Evolutionary conservation across 176 grass and related monocot genomes (phyloP), one percentile per base, ranked within the genome.

Genomic region (Rhynchospora tenuis): DNA sequence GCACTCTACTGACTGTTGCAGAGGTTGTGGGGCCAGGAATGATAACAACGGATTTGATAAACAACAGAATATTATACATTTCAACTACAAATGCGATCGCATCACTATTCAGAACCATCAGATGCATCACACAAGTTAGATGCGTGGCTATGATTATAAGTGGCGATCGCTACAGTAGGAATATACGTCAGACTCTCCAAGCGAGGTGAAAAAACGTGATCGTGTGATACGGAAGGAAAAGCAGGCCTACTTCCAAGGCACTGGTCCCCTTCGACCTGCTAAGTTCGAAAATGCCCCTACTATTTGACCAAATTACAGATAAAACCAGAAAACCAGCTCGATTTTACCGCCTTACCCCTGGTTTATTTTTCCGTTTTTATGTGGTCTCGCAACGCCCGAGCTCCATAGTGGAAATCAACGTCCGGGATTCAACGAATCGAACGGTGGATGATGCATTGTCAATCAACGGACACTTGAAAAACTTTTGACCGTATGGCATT

Each of bases 181-280:
- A 31, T 27, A 2, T 15, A 14, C 14, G 50, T 59, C 56, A 59
- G 27, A 71, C 38, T 44, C 27, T 31, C 55, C 29, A 23, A 67
- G 80, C 59, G 59, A 67, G 80, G 80, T 82, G 42, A 23, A 67
- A 81, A 82, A 82, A 82, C 80, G 80, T 82, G 80, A 67, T 46
- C 80, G 60, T 52, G 60, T 67, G 80, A 67, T 67, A 82, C 80
- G 80, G 80, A 33, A 81, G 56, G 19, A 60, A 81, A 62, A 81
- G 78, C 60, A 82, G 80, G 59, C 57, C 79, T 81, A 47, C 59
- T 81, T 22, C 59, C 79, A 31, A 82, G 56, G 42, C 31, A 28
- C 57, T 9, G 80, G 80, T 66, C 61, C 80, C 80, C 62, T 46
- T 2, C 24, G 24, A 24, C 28, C 43, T 50, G 45, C 55, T 58